phyloP scores from a whole-genome alignment of 768 basidiomycete genomes.

The Russula emetica region DNA sequence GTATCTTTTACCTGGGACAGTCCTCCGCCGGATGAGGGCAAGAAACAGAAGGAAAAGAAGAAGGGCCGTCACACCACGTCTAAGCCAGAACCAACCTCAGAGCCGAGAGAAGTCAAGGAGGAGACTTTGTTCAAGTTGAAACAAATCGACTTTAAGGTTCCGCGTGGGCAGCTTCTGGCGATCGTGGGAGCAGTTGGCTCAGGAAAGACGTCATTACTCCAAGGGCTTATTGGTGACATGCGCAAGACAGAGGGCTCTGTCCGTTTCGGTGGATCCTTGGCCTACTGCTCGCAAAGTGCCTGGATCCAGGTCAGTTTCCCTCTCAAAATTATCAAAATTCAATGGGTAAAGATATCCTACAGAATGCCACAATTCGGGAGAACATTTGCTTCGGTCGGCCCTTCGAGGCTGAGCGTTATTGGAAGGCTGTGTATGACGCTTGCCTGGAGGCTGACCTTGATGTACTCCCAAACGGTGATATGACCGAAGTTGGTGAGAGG shows the following conservation, averaged over 20 bases:
- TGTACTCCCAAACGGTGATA: conserved; percentile 69
- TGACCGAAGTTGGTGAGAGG: conserved; percentile 82
- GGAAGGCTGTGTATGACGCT: conserved; percentile 72
- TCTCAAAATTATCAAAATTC: conserved; percentile 12
- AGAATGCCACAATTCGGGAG: conserved; percentile 83
- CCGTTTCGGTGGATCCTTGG: conserved; percentile 69
- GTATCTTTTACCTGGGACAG: conserved; percentile 88
- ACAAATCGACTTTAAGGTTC: conserved; percentile 62
- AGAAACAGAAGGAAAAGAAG: conserved; percentile 28
- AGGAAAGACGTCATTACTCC: conserved; percentile 66
- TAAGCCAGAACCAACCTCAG: conserved; percentile 14
- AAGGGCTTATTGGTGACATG: conserved; percentile 84
- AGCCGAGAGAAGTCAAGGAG: conserved; percentile 35
- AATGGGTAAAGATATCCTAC: background rate
- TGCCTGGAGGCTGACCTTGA: conserved; percentile 79
- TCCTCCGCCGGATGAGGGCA: conserved; percentile 49
- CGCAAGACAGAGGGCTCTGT: conserved; percentile 59
- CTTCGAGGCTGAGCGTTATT: conserved; percentile 77
- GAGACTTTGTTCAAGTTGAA: conserved; percentile 55
- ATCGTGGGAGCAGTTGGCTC: conserved; percentile 77
- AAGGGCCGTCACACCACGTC: conserved; percentile 1
- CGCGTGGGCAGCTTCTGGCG: conserved; percentile 73
- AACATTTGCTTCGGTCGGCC: conserved; percentile 86
- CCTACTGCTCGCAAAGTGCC: conserved; percentile 81
- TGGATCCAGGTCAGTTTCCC: conserved; percentile 70